Percentiles rank a stretch among this genome's conserved stretches.
phyloP scores from a whole-genome alignment of 768 basidiomycete genomes.

The Mycena metata region DNA sequence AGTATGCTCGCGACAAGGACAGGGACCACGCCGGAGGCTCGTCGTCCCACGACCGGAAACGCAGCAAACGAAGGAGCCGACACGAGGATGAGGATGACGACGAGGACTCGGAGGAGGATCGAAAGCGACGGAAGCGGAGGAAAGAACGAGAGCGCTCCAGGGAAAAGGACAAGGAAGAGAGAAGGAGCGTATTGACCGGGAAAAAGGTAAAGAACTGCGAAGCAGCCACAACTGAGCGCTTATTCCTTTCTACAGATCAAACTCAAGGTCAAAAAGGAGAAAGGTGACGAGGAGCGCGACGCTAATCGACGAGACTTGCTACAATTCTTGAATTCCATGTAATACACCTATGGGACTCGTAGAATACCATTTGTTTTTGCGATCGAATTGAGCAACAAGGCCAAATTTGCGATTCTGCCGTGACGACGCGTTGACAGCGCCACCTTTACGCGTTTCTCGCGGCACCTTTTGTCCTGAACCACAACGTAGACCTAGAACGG shows the following conservation, averaged over 20 bases:
- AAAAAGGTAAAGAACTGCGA: slow-evolving; percentile 61
- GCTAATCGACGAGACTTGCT: slow-evolving; percentile 67
- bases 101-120: slow-evolving; percentile 36
- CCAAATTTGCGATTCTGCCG: slow-evolving; percentile 28
- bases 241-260: slow-evolving; percentile 60
- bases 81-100: slow-evolving; percentile 16
- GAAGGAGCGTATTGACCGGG: slow-evolving; percentile 70
- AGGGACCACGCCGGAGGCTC: slow-evolving; percentile 26
- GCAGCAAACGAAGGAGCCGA: slow-evolving; percentile 22
- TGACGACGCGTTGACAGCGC: slow-evolving; percentile 35
- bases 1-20: slow-evolving; percentile 32
- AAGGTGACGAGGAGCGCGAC: slow-evolving; percentile 68
- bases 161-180: slow-evolving; percentile 59
- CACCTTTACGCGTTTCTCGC: slow-evolving; percentile 32
- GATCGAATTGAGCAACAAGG: neutral
- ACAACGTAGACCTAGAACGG: slow-evolving; percentile 8
- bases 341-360: neutral
- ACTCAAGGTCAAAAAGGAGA: slow-evolving; percentile 72
- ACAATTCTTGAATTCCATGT: slow-evolving; percentile 69
- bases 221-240: slow-evolving; percentile 21
- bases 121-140: slow-evolving; percentile 50
- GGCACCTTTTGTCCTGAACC: slow-evolving; percentile 20
- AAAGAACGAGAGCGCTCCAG: slow-evolving; percentile 53
- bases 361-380: too few relatives aligned
- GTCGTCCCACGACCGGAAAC: slow-evolving; percentile 19